phyloP scores from a whole-genome alignment of 305 asterid species.

The Coffea humblotiana region DNA sequence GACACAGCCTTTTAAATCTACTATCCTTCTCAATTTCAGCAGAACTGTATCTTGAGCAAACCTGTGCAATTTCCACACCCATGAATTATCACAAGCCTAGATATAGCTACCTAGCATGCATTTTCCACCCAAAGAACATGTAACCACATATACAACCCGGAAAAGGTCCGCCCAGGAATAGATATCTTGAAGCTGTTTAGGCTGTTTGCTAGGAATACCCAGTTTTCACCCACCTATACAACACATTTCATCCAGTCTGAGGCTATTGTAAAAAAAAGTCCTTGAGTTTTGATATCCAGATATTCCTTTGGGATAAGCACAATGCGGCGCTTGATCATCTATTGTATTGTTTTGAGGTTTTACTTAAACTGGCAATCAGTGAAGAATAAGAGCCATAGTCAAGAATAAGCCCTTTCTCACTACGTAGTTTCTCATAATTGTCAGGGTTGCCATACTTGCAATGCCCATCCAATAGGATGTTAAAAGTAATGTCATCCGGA shows the following conservation, averaged over 20 bases:
- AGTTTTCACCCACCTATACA: too few species aligned
- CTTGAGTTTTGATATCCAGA: background rate
- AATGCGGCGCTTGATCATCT: constrained; percentile 16
- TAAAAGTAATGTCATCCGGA: constrained; percentile 86
- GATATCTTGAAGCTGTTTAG: too few species aligned
- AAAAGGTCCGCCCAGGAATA: too few species aligned
- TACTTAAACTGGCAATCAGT: constrained; percentile 50
- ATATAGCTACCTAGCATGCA: background rate
- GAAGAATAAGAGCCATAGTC: constrained; percentile 76
- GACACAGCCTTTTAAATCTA: background rate
- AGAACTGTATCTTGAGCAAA: background rate
- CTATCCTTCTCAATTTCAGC: background rate
- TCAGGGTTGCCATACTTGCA: constrained; percentile 49
- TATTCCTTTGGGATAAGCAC: background rate
- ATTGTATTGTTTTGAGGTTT: constrained; percentile 31
- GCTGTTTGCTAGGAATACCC: too few species aligned
- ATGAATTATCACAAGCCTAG: background rate
- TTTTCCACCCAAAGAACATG: background rate
- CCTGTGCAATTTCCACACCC: background rate
- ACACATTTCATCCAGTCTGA: background rate
- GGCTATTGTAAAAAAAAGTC: background rate
- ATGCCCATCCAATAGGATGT: constrained; percentile 74
- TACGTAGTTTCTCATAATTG: constrained; percentile 45
- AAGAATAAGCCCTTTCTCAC: constrained; percentile 76
- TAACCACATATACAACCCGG: too few species aligned